Evolutionary conservation across 345 rosid species (phyloP).

Genomic region (Pugionium dolabratum): DNA sequence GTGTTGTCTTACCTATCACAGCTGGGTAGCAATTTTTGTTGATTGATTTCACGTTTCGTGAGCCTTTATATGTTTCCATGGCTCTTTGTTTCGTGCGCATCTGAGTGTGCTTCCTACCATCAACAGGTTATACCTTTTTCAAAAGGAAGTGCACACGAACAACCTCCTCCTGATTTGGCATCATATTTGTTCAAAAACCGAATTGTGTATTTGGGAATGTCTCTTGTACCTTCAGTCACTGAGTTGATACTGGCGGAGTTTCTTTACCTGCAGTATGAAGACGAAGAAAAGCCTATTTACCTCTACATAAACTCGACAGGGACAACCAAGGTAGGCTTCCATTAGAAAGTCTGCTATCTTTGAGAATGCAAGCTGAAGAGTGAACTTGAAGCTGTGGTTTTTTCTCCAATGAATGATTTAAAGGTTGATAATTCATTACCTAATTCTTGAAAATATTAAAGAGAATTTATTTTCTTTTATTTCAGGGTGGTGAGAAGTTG

Average conservation of each 20-base stretch:
- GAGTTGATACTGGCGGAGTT: constrained; percentile 82
- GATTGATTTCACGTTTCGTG: constrained; percentile 5
- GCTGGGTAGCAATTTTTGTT: constrained; percentile 9
- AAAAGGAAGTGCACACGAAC: constrained; percentile 74
- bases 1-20: constrained; percentile 5
- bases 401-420: neutral
- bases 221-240: constrained; percentile 87
- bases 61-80: neutral
- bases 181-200: constrained; percentile 77
- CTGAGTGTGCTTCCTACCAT: constrained; percentile 13
- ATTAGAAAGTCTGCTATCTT: constrained; percentile 7
- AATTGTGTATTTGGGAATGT: constrained; percentile 94
- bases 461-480: constrained; percentile 21
- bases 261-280: constrained; percentile 90
- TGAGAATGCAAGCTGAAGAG: constrained; percentile 5
- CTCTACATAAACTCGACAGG: constrained; percentile 94
- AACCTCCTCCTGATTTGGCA: constrained; percentile 93
- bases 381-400: constrained; percentile 12
- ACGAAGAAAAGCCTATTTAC: constrained; percentile 80
- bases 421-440: neutral
- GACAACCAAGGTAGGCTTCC: constrained; percentile 66
- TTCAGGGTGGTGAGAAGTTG: constrained; percentile 58
- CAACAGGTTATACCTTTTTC: constrained; percentile 81
- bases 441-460: constrained; percentile 8
- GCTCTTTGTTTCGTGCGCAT: neutral